Evolutionary conservation across 2,329 filamentous ascomycete species (phyloP), one percentile per base, ranked within the genome.

Genomic region (Colletotrichum nymphaeae): DNA sequence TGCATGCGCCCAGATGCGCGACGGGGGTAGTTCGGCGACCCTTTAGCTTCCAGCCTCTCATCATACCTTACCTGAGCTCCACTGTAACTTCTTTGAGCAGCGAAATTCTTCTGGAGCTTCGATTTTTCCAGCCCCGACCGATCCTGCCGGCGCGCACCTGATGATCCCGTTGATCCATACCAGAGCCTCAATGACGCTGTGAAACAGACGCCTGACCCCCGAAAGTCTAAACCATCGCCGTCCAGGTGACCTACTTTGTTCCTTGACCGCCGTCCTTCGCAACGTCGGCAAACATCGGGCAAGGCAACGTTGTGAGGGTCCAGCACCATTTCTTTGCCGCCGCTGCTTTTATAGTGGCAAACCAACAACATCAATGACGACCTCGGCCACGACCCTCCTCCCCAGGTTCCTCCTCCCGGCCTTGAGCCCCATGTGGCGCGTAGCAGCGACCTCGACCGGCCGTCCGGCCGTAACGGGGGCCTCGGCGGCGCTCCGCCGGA

Each of bases 341-440:
- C 37, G 30, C 49, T 22, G n/a, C 49, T 49, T n/a, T 64, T 19
- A 24, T 32, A 37, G 62, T 64, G 62, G 62, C 62, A 22, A 64
- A 24, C 63, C 69, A 65, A 65, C 62, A 12, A 65, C 70, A 72
- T 75, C 71, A 74, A 85, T 89, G 86, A 81, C 86, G 63, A 78
- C 81, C 57, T 86, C 86, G 63, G 77, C 81, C 60, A 86, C 86
- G n/a, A 82, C 85, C 28, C 81, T 86, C 75, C 93, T 93, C 74
- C 92, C 92, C 35, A 88, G 88, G 59, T 93, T 93, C 79, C 88
- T 94, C n/a, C 87, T 94, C 53, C 92, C 92, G 4, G 88, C 90
- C 74, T 86, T 89, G 76, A 84, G 88, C 67, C 83, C 86, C 35
- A 84, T 91, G 78, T 92, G 90, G 90, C 86, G 86, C 66, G 82